Percentiles rank a stretch among this genome's conserved stretches.
Conservation (phyloP, 2,329 filamentous ascomycete species). For the Ambrosiella cleistominuta region DNA sequence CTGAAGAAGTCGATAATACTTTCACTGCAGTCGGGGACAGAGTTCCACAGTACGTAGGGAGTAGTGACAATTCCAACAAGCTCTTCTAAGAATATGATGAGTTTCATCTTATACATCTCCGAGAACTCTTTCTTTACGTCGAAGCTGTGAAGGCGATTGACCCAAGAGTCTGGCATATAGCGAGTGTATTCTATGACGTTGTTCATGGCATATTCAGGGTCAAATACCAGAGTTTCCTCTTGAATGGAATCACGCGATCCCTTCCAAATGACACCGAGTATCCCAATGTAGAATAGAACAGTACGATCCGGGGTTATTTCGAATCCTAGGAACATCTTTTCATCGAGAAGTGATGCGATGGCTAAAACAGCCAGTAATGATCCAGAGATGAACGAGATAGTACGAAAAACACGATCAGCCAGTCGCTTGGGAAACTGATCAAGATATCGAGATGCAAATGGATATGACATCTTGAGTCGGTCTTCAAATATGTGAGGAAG, state of each 20-base stretch:
- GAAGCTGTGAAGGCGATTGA: conserved; percentile 74
- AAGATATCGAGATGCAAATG: conserved; percentile 79
- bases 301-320: conserved; percentile 81
- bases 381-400: conserved; percentile 73
- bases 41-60: conserved; percentile 73
- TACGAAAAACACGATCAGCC: conserved; percentile 66
- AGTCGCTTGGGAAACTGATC: conserved; percentile 96
- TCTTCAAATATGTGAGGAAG: conserved; percentile 81
- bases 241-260: conserved; percentile 68
- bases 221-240: conserved; percentile 76
- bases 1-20: conserved; percentile 95
- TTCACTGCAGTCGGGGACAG: conserved; percentile 73
- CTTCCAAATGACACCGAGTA: conserved; percentile 71
- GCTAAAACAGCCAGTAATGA: conserved; percentile 74
- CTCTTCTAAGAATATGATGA: conserved; percentile 83
- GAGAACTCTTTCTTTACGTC: conserved; percentile 87
- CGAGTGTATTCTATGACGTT: conserved; percentile 88
- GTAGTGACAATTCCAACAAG: conserved; percentile 83
- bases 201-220: conserved; percentile 74
- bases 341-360: conserved; percentile 69
- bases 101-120: conserved; percentile 75
- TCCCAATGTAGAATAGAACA: conserved; percentile 73
- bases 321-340: conserved; percentile 78
- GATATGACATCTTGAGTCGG: conserved; percentile 83
- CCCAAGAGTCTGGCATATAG: conserved; percentile 80